Evolutionary conservation across 495 filamentous ascomycete genomes (phyloP).

Genomic region (Aspergillus olivimuriae): DNA sequence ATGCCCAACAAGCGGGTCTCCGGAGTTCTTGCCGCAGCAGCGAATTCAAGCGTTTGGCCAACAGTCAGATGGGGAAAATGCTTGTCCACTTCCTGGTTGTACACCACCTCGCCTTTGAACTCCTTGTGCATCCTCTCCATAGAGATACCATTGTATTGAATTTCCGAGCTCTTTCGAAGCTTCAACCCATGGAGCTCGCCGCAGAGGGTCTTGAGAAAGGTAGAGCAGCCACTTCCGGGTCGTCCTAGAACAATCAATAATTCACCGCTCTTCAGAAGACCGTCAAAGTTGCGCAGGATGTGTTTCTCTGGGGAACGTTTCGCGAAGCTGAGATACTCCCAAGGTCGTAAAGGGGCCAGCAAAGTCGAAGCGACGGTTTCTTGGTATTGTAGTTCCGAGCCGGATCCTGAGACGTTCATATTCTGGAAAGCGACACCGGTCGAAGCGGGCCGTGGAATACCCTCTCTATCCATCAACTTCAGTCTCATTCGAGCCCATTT

Average conservation of each 20-base stretch:
- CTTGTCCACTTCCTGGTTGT: conserved; percentile 57
- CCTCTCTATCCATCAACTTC: conserved; percentile 36
- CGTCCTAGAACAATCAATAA: conserved; percentile 37
- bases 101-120: conserved; percentile 60
- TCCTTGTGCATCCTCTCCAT: conserved; percentile 49
- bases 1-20: conserved; percentile 36
- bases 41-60: conserved; percentile 60
- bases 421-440: conserved; percentile 45
- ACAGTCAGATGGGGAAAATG: conserved; percentile 64
- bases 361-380: conserved; percentile 46
- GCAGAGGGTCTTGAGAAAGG: conserved; percentile 34
- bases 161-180: conserved; percentile 32
- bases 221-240: conserved; percentile 41
- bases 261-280: conserved; percentile 33
- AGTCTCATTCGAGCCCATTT: conserved; percentile 50
- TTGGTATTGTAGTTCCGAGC: conserved; percentile 49
- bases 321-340: conserved; percentile 34
- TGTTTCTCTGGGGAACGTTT: conserved; percentile 27
- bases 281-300: conserved; percentile 37
- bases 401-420: conserved; percentile 49
- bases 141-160: conserved; percentile 49
- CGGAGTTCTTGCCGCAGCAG: conserved; percentile 47
- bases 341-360: conserved; percentile 40
- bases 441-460: conserved; percentile 28
- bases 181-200: conserved; percentile 34